A percentile compares a stretch with the other conserved stretches of the same genome.
Evolutionary conservation across 495 filamentous ascomycete genomes (phyloP).

Genomic region (Lentithecium fluviatile): DNA sequence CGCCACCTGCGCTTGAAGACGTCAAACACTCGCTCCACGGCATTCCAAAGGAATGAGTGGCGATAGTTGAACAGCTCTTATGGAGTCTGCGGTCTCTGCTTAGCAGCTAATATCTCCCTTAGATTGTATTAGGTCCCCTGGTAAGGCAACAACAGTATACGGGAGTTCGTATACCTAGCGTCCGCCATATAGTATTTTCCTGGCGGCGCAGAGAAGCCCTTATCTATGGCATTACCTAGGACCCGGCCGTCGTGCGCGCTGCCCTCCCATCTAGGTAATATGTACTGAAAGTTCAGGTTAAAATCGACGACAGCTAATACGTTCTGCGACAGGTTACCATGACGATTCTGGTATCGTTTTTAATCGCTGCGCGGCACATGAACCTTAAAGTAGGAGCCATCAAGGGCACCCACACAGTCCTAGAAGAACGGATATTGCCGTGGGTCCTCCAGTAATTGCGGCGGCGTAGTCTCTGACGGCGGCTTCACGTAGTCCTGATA

Average conservation of each 20-base stretch:
- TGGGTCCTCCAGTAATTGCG: not conserved
- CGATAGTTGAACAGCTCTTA: constrained; percentile 7
- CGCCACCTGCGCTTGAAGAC: constrained; percentile 2
- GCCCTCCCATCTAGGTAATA: constrained; percentile 7
- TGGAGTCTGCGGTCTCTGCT: not conserved
- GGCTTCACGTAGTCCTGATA: no score
- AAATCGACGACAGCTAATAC: constrained; percentile 2
- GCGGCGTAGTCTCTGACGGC: not conserved
- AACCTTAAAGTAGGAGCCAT: not conserved
- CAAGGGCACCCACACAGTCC: not conserved
- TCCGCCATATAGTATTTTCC: not conserved
- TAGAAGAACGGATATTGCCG: not conserved
- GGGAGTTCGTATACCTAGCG: no score
- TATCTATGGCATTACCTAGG: not conserved
- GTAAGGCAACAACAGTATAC: not conserved
- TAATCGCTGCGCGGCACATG: not conserved
- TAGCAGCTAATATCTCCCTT: not conserved
- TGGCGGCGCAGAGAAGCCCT: not conserved
- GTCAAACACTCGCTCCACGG: not conserved
- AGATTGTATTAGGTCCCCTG: not conserved
- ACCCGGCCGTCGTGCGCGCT: not conserved
- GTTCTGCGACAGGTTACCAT: constrained; percentile 3
- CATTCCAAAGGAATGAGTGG: not conserved
- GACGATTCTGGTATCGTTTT: not conserved
- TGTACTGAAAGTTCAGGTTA: not conserved